phyloP scores from a whole-genome alignment of 169 alveolate genomes.

The Cryptosporidium xiaoi region DNA sequence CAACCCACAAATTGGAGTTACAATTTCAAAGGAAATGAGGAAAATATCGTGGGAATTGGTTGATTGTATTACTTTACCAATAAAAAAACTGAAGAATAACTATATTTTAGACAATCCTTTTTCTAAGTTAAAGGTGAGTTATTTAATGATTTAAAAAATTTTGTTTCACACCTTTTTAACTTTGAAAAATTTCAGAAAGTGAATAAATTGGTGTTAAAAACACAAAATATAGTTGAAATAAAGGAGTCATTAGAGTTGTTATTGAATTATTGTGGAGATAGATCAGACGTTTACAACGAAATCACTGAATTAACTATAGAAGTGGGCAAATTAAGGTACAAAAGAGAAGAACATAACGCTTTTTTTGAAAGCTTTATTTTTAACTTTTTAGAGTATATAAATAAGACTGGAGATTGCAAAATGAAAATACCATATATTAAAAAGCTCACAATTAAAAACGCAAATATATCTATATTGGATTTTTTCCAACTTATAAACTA shows the following conservation, averaged over 20 bases:
- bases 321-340: neutral
- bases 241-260: neutral
- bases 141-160: neutral
- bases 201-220: slow-evolving; percentile 9
- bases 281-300: too few relatives aligned
- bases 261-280: neutral
- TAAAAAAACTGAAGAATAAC: slow-evolving; percentile 1
- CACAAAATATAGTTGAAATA: neutral
- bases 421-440: too few relatives aligned
- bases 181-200: slow-evolving; percentile 2
- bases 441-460: too few relatives aligned
- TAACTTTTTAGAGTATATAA: neutral
- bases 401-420: neutral
- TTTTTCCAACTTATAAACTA: too few relatives aligned
- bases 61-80: slow-evolving; percentile 42
- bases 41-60: slow-evolving; percentile 31
- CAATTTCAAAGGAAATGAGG: slow-evolving; percentile 20
- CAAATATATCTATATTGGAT: too few relatives aligned
- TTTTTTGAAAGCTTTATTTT: neutral
- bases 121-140: slow-evolving; percentile 20
- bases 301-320: neutral
- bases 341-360: too few relatives aligned
- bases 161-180: neutral
- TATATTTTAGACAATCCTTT: slow-evolving; percentile 16
- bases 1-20: slow-evolving; percentile 26